phyloP scores from a whole-genome alignment of 2,329 filamentous ascomycete species.

The Fusarium transvaalense region DNA sequence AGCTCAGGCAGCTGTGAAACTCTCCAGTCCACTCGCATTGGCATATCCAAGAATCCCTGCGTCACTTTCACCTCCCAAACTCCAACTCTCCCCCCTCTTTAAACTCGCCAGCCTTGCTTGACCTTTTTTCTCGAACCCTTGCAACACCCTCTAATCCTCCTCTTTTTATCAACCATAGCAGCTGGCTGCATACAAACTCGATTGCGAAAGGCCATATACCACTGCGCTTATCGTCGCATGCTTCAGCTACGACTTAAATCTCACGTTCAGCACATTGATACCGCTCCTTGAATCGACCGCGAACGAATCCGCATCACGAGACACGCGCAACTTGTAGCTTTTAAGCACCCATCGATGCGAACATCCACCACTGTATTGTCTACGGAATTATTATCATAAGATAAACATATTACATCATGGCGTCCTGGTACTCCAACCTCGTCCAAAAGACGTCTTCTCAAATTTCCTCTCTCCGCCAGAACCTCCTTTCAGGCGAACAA shows the following conservation, averaged over 20 bases:
- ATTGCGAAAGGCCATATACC: background rate
- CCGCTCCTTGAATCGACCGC: constrained; percentile 3
- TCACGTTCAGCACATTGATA: constrained; percentile 5
- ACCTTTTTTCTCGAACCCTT: constrained; percentile 10
- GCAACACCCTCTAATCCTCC: background rate
- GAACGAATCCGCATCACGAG: constrained; percentile 11
- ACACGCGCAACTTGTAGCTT: constrained; percentile 4
- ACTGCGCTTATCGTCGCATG: background rate
- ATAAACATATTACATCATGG: constrained; percentile 65
- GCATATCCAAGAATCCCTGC: constrained; percentile 28
- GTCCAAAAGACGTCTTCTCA: constrained; percentile 74
- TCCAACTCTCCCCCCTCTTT: constrained; percentile 27
- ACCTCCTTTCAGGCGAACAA: constrained; percentile 74
- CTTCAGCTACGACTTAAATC: background rate
- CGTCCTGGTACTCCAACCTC: constrained; percentile 84
- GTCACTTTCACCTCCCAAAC: constrained; percentile 45
- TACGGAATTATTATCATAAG: background rate
- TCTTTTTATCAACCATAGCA: constrained; percentile 11
- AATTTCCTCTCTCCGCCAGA: constrained; percentile 74
- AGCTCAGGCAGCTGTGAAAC: constrained; percentile 48
- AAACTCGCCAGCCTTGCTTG: constrained; percentile 18
- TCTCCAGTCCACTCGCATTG: constrained; percentile 24
- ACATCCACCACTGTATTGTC: background rate
- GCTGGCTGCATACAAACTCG: constrained; percentile 32
- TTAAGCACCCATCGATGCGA: constrained; percentile 13